Percentiles rank a stretch among this genome's conserved stretches.
Conservation (phyloP, 345 rosid genomes). For the Lepidium aucheri region DNA sequence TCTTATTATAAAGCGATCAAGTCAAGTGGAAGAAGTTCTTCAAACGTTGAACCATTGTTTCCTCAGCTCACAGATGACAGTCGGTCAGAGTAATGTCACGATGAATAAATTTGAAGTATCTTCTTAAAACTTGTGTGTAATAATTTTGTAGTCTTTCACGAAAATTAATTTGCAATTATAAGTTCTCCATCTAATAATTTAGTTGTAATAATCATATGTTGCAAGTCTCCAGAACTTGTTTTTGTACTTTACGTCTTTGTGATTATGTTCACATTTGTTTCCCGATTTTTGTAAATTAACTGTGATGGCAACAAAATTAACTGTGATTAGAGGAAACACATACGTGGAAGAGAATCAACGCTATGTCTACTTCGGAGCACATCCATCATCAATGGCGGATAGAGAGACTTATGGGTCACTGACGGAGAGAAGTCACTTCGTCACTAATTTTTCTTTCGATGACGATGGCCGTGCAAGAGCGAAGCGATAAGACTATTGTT, state of each 20-base stretch:
- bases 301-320: not conserved
- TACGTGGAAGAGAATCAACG: slow-evolving; percentile 7
- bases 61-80: slow-evolving; percentile 11
- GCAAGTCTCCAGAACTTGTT: too few species aligned
- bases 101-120: not conserved
- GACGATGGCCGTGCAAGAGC: not conserved
- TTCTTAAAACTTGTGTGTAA: not conserved
- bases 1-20: not conserved
- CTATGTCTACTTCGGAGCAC: not conserved
- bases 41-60: slow-evolving; percentile 16
- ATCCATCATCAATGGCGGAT: slow-evolving; percentile 7
- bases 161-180: too few species aligned
- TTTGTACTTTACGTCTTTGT: not conserved
- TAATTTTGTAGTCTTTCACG: too few species aligned
- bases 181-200: too few species aligned
- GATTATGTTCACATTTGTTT: not conserved
- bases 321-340: not conserved
- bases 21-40: not conserved
- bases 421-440: not conserved
- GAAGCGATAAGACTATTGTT: not conserved
- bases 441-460: not conserved
- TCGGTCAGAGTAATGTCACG: not conserved
- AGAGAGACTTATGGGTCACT: not conserved
- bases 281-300: not conserved
- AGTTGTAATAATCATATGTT: too few species aligned